Evolutionary conservation across 1,284 basidiomycete species (phyloP).

Genomic region (Pseudozyma sp.): DNA sequence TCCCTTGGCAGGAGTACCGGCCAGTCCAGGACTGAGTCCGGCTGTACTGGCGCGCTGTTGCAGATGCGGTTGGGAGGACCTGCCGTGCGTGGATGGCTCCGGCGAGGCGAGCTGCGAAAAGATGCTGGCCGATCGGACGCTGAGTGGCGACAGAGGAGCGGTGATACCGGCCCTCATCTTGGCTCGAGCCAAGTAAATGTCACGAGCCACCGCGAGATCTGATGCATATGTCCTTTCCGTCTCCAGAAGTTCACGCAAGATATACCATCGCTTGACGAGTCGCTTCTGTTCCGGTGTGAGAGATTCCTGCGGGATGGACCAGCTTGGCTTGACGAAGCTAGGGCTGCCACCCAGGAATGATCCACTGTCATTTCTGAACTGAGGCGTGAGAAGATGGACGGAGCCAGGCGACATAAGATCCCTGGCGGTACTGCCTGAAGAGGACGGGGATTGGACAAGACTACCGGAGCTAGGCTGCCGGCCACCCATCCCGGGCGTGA

Average conservation of each 20-base stretch:
- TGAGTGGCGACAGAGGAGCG: constrained; percentile 36
- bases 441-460: constrained; percentile 24
- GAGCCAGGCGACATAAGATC: constrained; percentile 25
- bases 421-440: constrained; percentile 29
- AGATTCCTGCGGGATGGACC: constrained; percentile 43
- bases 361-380: constrained; percentile 11
- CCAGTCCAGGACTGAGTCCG: constrained; percentile 8
- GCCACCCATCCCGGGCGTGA: neutral
- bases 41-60: constrained; percentile 29
- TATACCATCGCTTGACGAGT: constrained; percentile 82
- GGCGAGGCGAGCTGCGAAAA: constrained; percentile 43
- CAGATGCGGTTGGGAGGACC: constrained; percentile 28
- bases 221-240: constrained; percentile 89
- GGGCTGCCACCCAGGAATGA: constrained; percentile 20
- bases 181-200: constrained; percentile 75
- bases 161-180: constrained; percentile 61
- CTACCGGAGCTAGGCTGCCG: constrained; percentile 14
- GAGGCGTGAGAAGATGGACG: constrained; percentile 18
- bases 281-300: constrained; percentile 53
- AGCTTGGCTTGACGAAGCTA: constrained; percentile 23
- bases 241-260: constrained; percentile 76
- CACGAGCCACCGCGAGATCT: constrained; percentile 84
- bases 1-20: neutral
- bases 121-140: constrained; percentile 33
- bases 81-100: constrained; percentile 19